phyloP scores from a whole-genome alignment of 129 eudicot species.

The Solidago caesia region DNA sequence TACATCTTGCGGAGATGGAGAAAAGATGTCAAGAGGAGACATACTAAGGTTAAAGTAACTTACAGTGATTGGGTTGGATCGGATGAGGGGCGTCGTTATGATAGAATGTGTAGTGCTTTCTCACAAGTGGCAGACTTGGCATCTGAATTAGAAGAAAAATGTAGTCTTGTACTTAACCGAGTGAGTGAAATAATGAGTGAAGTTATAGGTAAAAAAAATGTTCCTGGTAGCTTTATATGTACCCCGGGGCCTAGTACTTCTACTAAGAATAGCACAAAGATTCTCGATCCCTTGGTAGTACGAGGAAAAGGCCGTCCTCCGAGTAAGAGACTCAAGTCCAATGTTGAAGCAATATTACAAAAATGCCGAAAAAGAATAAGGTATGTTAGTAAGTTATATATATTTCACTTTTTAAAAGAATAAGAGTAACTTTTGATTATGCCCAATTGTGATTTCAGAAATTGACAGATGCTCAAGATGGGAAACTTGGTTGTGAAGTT shows the following conservation, averaged over 20 bases:
- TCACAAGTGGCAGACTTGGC: background rate
- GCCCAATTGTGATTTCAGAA: background rate
- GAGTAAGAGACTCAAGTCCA: background rate
- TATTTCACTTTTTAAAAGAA: background rate
- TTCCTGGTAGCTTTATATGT: background rate
- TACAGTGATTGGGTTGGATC: background rate
- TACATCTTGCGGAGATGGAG: constrained; percentile 80
- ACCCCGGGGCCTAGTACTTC: background rate
- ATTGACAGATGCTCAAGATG: background rate
- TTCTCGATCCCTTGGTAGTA: background rate
- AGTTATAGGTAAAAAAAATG: background rate
- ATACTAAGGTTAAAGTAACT: background rate
- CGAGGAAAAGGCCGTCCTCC: background rate
- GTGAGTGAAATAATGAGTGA: background rate
- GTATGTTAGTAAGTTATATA: background rate
- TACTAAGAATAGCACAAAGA: background rate
- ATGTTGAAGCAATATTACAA: background rate
- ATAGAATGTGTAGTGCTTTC: background rate
- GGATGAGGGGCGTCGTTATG: background rate
- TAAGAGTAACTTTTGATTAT: background rate
- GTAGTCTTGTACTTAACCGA: background rate
- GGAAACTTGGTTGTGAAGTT: background rate
- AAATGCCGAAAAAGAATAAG: background rate
- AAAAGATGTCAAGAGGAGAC: constrained; percentile 57
- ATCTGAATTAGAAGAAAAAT: background rate